Conservation (phyloP, 2,329 filamentous ascomycete genomes). For the Fusarium phyllophilum region DNA sequence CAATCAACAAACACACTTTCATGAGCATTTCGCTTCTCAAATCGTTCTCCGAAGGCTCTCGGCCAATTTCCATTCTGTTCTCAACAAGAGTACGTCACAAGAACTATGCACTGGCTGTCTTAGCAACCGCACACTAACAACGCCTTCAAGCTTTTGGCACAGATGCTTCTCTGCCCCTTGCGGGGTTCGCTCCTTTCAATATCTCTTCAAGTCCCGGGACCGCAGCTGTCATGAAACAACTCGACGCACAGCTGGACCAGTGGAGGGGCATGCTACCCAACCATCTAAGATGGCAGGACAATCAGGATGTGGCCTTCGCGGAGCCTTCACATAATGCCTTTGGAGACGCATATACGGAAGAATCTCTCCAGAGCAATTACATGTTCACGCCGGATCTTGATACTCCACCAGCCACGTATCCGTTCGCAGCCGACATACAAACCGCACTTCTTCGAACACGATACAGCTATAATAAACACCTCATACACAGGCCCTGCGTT, state of each 20-base stretch:
- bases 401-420: conserved; percentile 51
- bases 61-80: conserved; percentile 60
- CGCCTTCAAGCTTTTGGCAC: conserved; percentile 34
- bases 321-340: conserved; percentile 35
- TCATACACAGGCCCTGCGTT: conserved; percentile 67
- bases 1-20: conserved; percentile 63
- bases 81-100: conserved; percentile 60
- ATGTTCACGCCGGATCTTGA: conserved; percentile 43
- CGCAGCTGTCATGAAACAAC: conserved; percentile 57
- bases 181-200: conserved; percentile 29
- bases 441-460: conserved; percentile 66
- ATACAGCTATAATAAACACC: conserved; percentile 68
- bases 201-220: conserved; percentile 23
- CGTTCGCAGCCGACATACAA: conserved; percentile 65
- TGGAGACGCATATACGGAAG: conserved; percentile 29
- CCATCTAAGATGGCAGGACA: conserved; percentile 67
- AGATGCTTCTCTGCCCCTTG: conserved; percentile 16
- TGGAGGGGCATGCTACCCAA: conserved; percentile 67
- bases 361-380: conserved; percentile 30
- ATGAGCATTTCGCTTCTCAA: conserved; percentile 69
- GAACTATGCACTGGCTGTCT: not conserved
- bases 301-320: conserved; percentile 50
- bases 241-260: conserved; percentile 64
- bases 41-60: conserved; percentile 66
- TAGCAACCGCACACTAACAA: conserved; percentile 5